Conservation (phyloP, 78 protist genomes). For the Speleostelium caveatum region DNA sequence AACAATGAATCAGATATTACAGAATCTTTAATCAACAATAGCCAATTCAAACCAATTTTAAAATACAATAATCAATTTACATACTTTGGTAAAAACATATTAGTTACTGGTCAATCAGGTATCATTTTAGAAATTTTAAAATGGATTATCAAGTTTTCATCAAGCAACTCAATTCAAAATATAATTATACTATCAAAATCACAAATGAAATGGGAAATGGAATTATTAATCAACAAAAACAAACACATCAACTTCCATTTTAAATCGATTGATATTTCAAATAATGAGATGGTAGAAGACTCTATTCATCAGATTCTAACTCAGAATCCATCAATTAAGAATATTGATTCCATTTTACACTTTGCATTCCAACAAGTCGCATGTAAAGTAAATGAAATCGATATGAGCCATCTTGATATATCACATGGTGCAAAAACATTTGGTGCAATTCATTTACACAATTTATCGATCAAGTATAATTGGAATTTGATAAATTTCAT, state of each 20-base stretch:
- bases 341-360: neutral
- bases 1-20: neutral
- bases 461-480: neutral
- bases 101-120: slow-evolving; percentile 17
- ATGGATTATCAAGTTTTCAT: too few species aligned
- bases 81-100: slow-evolving; percentile 1
- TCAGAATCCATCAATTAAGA: neutral
- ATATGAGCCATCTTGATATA: neutral
- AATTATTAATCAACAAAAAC: neutral
- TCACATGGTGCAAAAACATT: slow-evolving; percentile 2
- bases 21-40: too few species aligned
- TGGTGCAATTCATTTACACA: slow-evolving; percentile 17
- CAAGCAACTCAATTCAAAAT: neutral
- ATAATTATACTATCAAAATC: neutral
- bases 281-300: neutral
- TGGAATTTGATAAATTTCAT: neutral
- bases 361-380: neutral
- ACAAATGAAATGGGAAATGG: slow-evolving; percentile 1
- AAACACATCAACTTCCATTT: neutral
- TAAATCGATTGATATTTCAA: neutral
- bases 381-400: neutral
- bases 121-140: neutral
- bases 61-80: too few species aligned
- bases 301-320: neutral
- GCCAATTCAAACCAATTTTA: too few species aligned